These are phyloP conservation scores for Apiospora koreana DNA, from an alignment of 2,329 filamentous ascomycete species.

Conservation along the genomic window DNA sequence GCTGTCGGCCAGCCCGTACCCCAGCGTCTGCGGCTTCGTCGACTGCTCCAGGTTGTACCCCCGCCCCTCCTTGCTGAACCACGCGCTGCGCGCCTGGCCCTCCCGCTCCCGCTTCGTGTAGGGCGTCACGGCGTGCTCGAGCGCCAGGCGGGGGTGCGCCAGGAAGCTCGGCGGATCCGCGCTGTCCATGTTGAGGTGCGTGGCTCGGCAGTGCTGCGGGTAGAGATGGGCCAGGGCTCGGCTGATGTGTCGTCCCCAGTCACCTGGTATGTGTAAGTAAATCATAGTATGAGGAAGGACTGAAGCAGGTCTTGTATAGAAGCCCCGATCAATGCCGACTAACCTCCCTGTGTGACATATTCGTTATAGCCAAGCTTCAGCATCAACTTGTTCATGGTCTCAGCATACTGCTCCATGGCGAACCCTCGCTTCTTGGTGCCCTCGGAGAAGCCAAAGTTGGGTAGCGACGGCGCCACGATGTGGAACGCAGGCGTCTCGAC, in stretches of 20 bases:
- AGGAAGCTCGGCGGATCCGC: constrained; percentile 49
- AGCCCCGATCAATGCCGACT: constrained; percentile 8
- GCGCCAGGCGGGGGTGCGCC: constrained; percentile 56
- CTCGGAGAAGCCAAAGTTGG: constrained; percentile 52
- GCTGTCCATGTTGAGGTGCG: constrained; percentile 60
- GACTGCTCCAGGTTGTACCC: constrained; percentile 62
- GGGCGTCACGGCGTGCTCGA: constrained; percentile 55
- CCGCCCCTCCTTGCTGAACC: constrained; percentile 58
- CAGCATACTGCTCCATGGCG: constrained; percentile 60
- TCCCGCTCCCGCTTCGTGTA: constrained; percentile 53
- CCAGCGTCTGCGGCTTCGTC: constrained; percentile 73
- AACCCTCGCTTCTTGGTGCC: constrained; percentile 53
- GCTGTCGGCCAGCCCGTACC: constrained; percentile 68
- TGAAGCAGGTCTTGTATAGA: background rate
- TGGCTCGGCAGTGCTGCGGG: constrained; percentile 56
- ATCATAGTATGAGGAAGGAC: background rate
- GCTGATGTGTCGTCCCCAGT: constrained; percentile 70
- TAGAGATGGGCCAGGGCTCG: constrained; percentile 62
- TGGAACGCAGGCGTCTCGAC: constrained; percentile 47
- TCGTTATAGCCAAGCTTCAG: constrained; percentile 62
- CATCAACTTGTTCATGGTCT: constrained; percentile 70
- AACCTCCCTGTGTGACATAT: constrained; percentile 45
- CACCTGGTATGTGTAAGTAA: constrained; percentile 47
- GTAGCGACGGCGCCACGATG: constrained; percentile 58
- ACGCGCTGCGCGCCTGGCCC: constrained; percentile 53